These are phyloP conservation scores for Rubia balearica DNA, from an alignment of 305 asterid genomes.

Conservation along the genomic window DNA sequence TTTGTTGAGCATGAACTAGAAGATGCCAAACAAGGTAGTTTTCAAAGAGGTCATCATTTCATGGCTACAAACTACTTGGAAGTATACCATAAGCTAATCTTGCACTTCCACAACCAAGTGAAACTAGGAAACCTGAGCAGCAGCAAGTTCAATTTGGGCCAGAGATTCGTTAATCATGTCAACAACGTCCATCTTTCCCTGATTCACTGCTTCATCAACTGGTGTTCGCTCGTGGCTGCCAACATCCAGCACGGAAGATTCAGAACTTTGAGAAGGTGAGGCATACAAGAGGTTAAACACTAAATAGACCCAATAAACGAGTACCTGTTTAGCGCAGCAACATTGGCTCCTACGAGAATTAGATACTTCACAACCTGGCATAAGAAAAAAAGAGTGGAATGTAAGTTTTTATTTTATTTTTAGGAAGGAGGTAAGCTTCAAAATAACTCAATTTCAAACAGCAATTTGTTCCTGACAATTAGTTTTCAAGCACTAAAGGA, in stretches of 20 bases:
- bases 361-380: conserved; percentile 61
- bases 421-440: no score
- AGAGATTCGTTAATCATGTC: conserved; percentile 71
- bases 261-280: not conserved
- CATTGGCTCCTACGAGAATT: conserved; percentile 66
- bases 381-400: not conserved
- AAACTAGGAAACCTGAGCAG: conserved; percentile 36
- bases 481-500: not conserved
- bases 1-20: not conserved
- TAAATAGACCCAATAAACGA: not conserved
- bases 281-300: not conserved
- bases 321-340: conserved; percentile 64
- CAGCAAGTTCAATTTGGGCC: conserved; percentile 55
- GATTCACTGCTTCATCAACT: conserved; percentile 64
- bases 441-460: not conserved
- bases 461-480: not conserved
- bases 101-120: not conserved
- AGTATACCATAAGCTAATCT: not conserved
- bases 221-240: conserved; percentile 82
- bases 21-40: not conserved
- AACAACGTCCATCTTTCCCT: conserved; percentile 58
- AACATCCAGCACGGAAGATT: conserved; percentile 14
- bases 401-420: no score
- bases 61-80: not conserved
- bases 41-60: not conserved